Conservation (phyloP, 371 early-diverging fungal genomes). For the Rhizopus sp. region DNA sequence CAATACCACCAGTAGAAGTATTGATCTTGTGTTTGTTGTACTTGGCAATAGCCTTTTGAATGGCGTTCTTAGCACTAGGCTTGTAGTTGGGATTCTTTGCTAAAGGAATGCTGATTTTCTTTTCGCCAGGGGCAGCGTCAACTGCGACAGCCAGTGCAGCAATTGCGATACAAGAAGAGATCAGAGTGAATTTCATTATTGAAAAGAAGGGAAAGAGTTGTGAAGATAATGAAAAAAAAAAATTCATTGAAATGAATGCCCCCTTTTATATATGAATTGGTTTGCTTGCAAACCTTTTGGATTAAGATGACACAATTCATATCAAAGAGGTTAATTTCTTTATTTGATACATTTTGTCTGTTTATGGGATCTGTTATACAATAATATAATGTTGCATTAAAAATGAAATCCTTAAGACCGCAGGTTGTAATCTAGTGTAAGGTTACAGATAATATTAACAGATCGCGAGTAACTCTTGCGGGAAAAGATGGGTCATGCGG, state of each 20-base stretch:
- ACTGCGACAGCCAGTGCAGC: slow-evolving; percentile 17
- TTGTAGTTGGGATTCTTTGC: slow-evolving; percentile 19
- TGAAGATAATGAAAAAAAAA: slow-evolving; percentile 1
- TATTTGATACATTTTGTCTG: no score
- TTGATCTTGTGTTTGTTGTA: neutral
- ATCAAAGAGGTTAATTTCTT: no score
- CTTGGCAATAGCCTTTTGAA: slow-evolving; percentile 20
- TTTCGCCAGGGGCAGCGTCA: slow-evolving; percentile 13
- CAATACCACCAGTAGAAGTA: slow-evolving; percentile 11
- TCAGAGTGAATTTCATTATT: slow-evolving; percentile 15
- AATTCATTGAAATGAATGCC: neutral
- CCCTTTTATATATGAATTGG: slow-evolving; percentile 2
- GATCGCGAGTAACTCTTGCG: no score
- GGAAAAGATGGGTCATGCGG: no score
- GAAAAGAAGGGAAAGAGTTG: slow-evolving; percentile 3
- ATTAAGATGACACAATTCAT: no score
- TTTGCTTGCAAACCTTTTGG: no score
- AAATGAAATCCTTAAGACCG: no score
- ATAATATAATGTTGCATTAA: no score
- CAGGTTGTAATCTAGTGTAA: no score
- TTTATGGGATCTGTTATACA: no score
- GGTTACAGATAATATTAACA: no score
- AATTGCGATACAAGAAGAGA: slow-evolving; percentile 18
- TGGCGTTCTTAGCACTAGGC: slow-evolving; percentile 18
- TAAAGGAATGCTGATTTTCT: slow-evolving; percentile 18